Conservation (phyloP, 345 rosid genomes). For the Erysimum cheiranthoides region DNA sequence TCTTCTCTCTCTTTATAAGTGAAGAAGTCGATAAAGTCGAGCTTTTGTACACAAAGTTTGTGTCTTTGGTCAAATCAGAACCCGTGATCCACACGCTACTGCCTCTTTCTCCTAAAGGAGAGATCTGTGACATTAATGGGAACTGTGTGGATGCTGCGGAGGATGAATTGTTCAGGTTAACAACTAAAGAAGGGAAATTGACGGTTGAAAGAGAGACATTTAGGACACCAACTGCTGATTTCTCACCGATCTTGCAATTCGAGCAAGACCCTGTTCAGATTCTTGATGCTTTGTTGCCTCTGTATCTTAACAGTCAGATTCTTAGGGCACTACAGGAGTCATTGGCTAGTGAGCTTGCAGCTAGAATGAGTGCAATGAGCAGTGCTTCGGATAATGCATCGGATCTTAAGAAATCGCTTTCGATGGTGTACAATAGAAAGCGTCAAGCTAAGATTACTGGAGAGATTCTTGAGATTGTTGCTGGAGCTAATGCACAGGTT, state of each 20-base stretch:
- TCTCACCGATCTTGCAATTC: slow-evolving; percentile 87
- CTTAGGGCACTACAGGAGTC: slow-evolving; percentile 95
- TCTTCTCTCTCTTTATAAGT: slow-evolving; percentile 72
- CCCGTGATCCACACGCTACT: slow-evolving; percentile 91
- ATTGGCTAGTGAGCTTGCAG: slow-evolving; percentile 91
- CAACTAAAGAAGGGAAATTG: slow-evolving; percentile 89
- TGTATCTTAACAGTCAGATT: slow-evolving; percentile 92
- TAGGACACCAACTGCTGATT: slow-evolving; percentile 60
- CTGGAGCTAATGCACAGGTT: slow-evolving; percentile 81
- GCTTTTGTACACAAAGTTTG: slow-evolving; percentile 92
- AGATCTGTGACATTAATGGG: slow-evolving; percentile 88
- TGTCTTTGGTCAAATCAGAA: slow-evolving; percentile 79
- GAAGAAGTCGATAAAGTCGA: slow-evolving; percentile 97
- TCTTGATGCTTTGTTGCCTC: slow-evolving; percentile 88
- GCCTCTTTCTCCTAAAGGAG: slow-evolving; percentile 90
- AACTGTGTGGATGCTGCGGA: slow-evolving; percentile 91
- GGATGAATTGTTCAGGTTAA: slow-evolving; percentile 89
- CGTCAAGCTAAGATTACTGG: slow-evolving; percentile 98
- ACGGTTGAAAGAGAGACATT: slow-evolving; percentile 77
- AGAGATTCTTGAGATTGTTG: slow-evolving; percentile 92
- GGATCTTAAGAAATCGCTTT: slow-evolving; percentile 74
- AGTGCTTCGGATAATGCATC: slow-evolving; percentile 81
- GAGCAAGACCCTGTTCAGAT: slow-evolving; percentile 98
- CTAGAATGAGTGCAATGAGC: slow-evolving; percentile 97
- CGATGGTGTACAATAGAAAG: slow-evolving; percentile 68